Conservation (phyloP, 2,329 filamentous ascomycete genomes). For the Biscogniauxia mediterranea region DNA sequence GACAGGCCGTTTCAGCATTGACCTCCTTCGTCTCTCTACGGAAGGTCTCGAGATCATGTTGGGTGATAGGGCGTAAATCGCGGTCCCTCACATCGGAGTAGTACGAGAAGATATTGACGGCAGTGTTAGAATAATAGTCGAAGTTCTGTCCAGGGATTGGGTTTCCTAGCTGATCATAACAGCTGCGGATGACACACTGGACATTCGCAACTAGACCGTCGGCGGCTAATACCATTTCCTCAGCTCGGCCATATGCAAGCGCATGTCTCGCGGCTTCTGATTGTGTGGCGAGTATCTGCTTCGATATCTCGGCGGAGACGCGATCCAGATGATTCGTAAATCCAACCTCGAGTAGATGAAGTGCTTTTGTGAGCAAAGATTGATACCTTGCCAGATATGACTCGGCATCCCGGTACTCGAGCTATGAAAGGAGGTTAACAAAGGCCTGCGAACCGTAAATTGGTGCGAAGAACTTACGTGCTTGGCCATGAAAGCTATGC, state of each 20-base stretch:
- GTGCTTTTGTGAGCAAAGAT: conserved; percentile 67
- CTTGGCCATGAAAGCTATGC: conserved; percentile 86
- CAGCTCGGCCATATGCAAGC: conserved; percentile 58
- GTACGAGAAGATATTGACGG: conserved; percentile 53
- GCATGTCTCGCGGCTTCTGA: conserved; percentile 60
- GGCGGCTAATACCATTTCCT: conserved; percentile 56
- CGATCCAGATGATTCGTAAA: conserved; percentile 53
- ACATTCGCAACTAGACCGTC: conserved; percentile 57
- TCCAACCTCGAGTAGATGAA: conserved; percentile 60
- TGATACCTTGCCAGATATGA: conserved; percentile 86
- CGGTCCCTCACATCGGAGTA: conserved; percentile 54
- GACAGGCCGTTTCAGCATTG: conserved; percentile 53
- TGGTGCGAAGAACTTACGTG: conserved; percentile 58
- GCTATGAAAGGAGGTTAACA: conserved; percentile 43
- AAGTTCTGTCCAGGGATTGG: conserved; percentile 43
- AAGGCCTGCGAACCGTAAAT: background rate
- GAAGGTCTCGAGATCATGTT: conserved; percentile 55
- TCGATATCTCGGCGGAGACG: conserved; percentile 52
- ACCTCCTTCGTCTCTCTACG: conserved; percentile 49
- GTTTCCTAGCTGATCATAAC: conserved; percentile 52
- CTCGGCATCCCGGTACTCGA: conserved; percentile 81
- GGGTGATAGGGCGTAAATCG: conserved; percentile 50
- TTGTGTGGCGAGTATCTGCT: conserved; percentile 53
- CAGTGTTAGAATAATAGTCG: conserved; percentile 53
- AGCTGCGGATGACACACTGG: conserved; percentile 49